Conservation (phyloP, 495 filamentous ascomycete species). For the Xanthoparmelia taractica region DNA sequence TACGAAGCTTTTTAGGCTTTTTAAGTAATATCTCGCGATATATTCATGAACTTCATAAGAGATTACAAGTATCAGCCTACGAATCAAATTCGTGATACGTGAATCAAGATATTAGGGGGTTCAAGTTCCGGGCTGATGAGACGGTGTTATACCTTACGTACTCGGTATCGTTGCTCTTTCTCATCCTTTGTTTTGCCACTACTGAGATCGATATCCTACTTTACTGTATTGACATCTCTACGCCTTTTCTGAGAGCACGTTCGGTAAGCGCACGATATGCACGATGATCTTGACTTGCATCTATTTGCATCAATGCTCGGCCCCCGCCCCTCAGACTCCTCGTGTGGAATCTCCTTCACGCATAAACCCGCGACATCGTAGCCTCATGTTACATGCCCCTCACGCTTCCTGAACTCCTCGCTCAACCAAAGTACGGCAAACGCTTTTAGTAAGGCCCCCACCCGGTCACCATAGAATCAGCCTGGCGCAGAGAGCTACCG, state of each 20-base stretch:
- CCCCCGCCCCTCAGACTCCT: not conserved
- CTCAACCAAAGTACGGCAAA: constrained; percentile 9
- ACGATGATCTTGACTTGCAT: not conserved
- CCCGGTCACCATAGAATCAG: constrained; percentile 17
- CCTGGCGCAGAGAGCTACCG: constrained; percentile 12
- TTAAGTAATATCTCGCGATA: too few relatives aligned
- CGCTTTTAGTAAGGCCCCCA: constrained; percentile 18
- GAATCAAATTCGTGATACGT: too few relatives aligned
- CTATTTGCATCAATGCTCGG: not conserved
- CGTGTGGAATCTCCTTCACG: not conserved
- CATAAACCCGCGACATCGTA: constrained; percentile 5
- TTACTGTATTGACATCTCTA: not conserved
- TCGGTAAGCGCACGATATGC: not conserved
- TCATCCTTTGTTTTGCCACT: too few relatives aligned
- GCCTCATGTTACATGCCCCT: not conserved
- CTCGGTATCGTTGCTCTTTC: too few relatives aligned
- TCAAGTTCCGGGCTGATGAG: too few relatives aligned
- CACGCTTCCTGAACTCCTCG: constrained; percentile 20
- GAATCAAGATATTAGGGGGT: too few relatives aligned
- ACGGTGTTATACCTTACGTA: too few relatives aligned
- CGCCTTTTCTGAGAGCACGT: not conserved
- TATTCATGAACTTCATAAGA: too few relatives aligned
- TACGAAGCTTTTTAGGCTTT: too few relatives aligned
- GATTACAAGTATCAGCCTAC: too few relatives aligned
- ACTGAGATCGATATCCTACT: not conserved